phyloP scores from a whole-genome alignment of 495 filamentous ascomycete genomes.

The Thermochaetoides thermophila region DNA sequence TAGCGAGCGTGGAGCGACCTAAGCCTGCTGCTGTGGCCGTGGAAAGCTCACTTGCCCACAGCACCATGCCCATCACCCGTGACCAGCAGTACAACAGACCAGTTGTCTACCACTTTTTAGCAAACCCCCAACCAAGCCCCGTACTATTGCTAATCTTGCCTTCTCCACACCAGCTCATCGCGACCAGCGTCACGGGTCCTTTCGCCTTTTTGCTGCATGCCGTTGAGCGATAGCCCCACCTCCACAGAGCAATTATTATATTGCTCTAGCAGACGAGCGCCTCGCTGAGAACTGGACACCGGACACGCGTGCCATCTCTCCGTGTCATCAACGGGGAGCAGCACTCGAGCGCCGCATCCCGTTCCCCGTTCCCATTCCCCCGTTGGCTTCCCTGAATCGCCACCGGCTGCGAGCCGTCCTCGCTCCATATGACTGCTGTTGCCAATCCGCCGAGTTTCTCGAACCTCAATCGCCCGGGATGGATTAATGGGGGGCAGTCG shows the following conservation, averaged over 20 bases:
- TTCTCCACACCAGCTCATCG: conserved; percentile 9
- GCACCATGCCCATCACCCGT: too few species aligned
- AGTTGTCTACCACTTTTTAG: too few species aligned
- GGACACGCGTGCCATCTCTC: conserved; percentile 5
- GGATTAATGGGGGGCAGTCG: conserved; percentile 61
- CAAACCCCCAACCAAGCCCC: too few species aligned
- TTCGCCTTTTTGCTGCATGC: too few species aligned
- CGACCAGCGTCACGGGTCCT: conserved; percentile 7
- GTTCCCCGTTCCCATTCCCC: conserved; percentile 25
- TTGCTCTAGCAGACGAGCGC: neutral
- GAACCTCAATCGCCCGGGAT: conserved; percentile 45
- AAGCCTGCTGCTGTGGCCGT: too few species aligned
- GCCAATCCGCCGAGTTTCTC: conserved; percentile 84
- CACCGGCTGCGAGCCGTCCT: too few species aligned
- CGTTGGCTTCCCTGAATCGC: conserved; percentile 6
- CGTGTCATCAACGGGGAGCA: too few species aligned
- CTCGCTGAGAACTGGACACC: conserved; percentile 4
- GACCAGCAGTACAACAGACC: too few species aligned
- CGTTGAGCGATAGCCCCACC: conserved; percentile 3
- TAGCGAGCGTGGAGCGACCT: too few species aligned
- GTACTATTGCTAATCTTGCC: conserved; percentile 11
- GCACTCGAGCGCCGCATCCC: conserved; percentile 14
- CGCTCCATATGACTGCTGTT: conserved; percentile 79
- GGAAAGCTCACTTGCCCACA: too few species aligned
- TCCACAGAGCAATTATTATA: conserved; percentile 5